phyloP scores from a whole-genome alignment of 331 rosid genomes.

The Malus hybrid region DNA sequence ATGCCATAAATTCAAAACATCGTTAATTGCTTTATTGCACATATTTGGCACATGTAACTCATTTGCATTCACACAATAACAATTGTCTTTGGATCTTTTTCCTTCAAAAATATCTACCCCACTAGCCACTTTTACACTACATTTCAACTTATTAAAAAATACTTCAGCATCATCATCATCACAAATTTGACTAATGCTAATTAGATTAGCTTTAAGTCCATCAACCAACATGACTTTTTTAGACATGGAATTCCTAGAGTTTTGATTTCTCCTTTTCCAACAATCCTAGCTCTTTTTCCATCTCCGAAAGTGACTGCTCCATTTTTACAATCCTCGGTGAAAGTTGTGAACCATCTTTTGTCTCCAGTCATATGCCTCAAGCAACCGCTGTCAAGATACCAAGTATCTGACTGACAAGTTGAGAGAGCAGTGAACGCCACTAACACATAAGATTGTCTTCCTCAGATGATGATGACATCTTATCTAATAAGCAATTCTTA shows the following conservation, averaged over 20 bases:
- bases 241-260: not conserved
- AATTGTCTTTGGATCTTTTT: not conserved
- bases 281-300: not conserved
- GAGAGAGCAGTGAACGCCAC: too few species aligned
- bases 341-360: not conserved
- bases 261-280: not conserved
- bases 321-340: too few species aligned
- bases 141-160: too few species aligned
- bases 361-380: not conserved
- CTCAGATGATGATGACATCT: too few species aligned
- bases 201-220: not conserved
- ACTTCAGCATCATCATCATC: not conserved
- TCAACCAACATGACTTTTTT: not conserved
- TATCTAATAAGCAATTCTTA: not conserved
- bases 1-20: not conserved
- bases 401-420: too few species aligned
- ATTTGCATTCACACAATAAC: not conserved
- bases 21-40: not conserved
- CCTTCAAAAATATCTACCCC: too few species aligned
- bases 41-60: accelerated
- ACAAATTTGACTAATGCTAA: not conserved
- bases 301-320: not conserved
- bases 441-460: not conserved
- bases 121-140: too few species aligned
- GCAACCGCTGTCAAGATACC: too few species aligned